phyloP scores from a whole-genome alignment of 148 eudicot genomes.

The Silene latifolia region DNA sequence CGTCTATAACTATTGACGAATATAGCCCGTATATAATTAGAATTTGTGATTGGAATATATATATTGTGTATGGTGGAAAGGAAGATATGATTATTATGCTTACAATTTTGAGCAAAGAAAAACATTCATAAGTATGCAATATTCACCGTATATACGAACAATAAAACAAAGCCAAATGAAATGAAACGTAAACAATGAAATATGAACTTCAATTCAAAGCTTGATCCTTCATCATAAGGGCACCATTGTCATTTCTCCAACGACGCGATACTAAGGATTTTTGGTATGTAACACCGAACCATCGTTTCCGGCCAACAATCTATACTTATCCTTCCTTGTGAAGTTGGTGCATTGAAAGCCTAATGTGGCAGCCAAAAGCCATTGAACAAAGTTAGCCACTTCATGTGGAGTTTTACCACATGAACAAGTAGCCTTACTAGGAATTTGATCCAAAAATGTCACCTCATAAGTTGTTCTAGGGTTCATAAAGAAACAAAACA shows the following conservation, averaged over 20 bases:
- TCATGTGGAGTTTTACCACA: conserved; percentile 32
- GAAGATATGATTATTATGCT: not conserved
- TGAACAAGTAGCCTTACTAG: conserved; percentile 26
- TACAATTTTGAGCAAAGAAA: not conserved
- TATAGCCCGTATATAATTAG: too few relatives aligned
- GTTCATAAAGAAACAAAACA: conserved; percentile 47
- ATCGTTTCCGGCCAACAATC: conserved; percentile 29
- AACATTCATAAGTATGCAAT: not conserved
- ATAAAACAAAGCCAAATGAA: not conserved
- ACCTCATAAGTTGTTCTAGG: conserved; percentile 40
- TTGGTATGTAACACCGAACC: not conserved
- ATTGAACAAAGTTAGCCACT: conserved; percentile 45
- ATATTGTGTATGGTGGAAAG: not conserved
- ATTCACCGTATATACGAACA: not conserved
- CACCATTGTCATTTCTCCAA: not conserved
- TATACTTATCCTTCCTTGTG: conserved; percentile 36
- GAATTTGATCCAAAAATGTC: conserved; percentile 42
- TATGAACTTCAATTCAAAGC: not conserved
- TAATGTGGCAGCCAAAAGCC: conserved; percentile 27
- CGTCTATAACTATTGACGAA: too few relatives aligned
- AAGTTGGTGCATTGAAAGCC: conserved; percentile 34
- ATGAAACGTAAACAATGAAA: not conserved
- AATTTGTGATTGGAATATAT: too few relatives aligned
- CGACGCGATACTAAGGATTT: not conserved
- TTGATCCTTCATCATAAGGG: not conserved